These are phyloP conservation scores for Bolboschoenoplectus hybrid DNA, from an alignment of 202 grass and related monocot species.

Conservation along the genomic window DNA sequence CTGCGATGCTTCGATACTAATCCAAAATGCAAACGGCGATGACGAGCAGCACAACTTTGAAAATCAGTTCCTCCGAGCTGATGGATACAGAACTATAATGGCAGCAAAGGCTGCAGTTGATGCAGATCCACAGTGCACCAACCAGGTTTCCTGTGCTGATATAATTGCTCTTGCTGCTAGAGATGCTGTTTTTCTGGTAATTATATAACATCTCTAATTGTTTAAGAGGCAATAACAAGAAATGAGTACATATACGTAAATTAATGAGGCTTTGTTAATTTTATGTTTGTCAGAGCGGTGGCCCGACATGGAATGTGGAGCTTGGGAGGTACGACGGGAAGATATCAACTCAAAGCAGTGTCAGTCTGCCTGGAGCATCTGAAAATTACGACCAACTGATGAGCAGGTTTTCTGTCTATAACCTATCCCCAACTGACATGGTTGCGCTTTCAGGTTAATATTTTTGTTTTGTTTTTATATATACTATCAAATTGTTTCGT, in stretches of 20 bases:
- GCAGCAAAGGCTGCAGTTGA: conserved; percentile 43
- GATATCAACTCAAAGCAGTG: conserved; percentile 25
- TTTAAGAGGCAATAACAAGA: neutral
- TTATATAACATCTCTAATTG: neutral
- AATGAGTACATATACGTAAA: neutral
- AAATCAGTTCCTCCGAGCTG: conserved; percentile 33
- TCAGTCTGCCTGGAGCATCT: conserved; percentile 15
- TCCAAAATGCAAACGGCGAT: conserved; percentile 22
- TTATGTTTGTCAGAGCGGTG: conserved; percentile 26
- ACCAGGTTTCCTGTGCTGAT: conserved; percentile 49
- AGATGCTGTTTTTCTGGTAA: conserved; percentile 43
- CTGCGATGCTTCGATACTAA: conserved; percentile 47
- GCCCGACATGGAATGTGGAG: conserved; percentile 42
- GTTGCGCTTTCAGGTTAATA: conserved; percentile 40
- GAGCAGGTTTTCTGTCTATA: conserved; percentile 26
- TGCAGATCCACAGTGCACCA: conserved; percentile 36
- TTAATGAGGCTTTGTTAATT: neutral
- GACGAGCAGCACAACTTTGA: conserved; percentile 40
- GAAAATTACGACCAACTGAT: conserved; percentile 38
- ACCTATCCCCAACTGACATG: conserved; percentile 37
- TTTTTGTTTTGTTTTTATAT: neutral
- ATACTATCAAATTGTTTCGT: neutral
- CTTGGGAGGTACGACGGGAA: conserved; percentile 39
- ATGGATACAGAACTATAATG: conserved; percentile 18
- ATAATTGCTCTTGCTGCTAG: conserved; percentile 45